These are phyloP conservation scores for Zizania palustris DNA, from an alignment of 202 grass and related monocot genomes.

Conservation along the genomic window DNA sequence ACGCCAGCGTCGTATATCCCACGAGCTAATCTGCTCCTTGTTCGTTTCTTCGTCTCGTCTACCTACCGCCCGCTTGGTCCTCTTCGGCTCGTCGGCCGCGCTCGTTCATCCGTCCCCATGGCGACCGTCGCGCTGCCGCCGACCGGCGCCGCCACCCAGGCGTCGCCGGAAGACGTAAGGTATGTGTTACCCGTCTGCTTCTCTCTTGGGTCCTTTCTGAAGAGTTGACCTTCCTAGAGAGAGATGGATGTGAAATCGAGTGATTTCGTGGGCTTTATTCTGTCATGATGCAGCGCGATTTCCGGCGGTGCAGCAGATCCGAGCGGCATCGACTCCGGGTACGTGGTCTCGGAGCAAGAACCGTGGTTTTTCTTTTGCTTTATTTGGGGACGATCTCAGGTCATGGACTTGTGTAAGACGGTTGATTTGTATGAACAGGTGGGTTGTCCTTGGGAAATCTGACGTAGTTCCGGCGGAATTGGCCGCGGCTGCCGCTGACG, in stretches of 20 bases:
- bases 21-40: constrained; percentile 30
- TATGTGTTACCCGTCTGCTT: not conserved
- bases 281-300: constrained; percentile 7
- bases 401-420: constrained; percentile 33
- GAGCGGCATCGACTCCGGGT: constrained; percentile 40
- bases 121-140: constrained; percentile 42
- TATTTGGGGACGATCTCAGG: not conserved
- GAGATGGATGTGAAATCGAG: not conserved
- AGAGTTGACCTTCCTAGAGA: no score
- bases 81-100: not conserved
- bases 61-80: constrained; percentile 10
- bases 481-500: constrained; percentile 27
- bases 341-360: not conserved
- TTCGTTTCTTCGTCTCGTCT: constrained; percentile 33
- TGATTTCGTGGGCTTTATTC: not conserved
- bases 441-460: constrained; percentile 51
- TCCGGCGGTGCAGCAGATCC: constrained; percentile 29
- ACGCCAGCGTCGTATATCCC: constrained; percentile 1
- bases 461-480: constrained; percentile 46
- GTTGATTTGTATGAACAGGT: constrained; percentile 36
- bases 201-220: not conserved
- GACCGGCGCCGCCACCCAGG: constrained; percentile 17
- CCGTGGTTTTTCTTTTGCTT: not conserved
- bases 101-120: constrained; percentile 30
- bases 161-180: constrained; percentile 15